phyloP scores from a whole-genome alignment of 2,329 filamentous ascomycete species.

The Aspergillus fumigatiaffinis region DNA sequence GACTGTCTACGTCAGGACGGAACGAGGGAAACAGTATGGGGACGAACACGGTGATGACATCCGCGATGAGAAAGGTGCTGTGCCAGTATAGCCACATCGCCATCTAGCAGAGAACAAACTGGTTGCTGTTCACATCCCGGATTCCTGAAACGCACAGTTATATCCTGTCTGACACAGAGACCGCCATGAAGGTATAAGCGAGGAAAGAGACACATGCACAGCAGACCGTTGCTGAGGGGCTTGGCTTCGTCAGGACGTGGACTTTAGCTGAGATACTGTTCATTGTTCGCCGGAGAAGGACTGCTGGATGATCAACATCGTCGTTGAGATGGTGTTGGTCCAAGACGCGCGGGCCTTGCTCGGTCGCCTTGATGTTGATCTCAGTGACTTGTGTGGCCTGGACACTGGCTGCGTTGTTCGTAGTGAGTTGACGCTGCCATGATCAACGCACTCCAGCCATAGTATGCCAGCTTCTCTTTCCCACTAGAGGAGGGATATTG shows the following conservation, averaged over 20 bases:
- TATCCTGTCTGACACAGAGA: slow-evolving; percentile 6
- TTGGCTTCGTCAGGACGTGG: slow-evolving; percentile 8
- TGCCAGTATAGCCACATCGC: no score
- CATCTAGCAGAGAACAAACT: no score
- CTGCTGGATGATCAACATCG: slow-evolving; percentile 40
- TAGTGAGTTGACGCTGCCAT: slow-evolving; percentile 18
- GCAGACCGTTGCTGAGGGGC: not conserved
- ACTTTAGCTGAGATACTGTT: slow-evolving; percentile 37
- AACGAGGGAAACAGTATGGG: no score
- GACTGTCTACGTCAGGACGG: no score
- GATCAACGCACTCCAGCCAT: slow-evolving; percentile 21
- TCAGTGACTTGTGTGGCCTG: slow-evolving; percentile 18
- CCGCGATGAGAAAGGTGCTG: no score
- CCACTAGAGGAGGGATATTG: slow-evolving; percentile 26
- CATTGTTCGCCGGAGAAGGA: slow-evolving; percentile 45
- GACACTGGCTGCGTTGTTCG: slow-evolving; percentile 2
- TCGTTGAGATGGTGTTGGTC: slow-evolving; percentile 41
- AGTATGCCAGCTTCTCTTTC: slow-evolving; percentile 27
- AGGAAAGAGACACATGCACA: slow-evolving; percentile 8
- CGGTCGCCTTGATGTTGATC: slow-evolving; percentile 35
- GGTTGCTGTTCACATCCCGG: no score
- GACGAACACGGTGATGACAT: no score
- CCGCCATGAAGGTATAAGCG: slow-evolving; percentile 4
- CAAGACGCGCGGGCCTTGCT: slow-evolving; percentile 34
- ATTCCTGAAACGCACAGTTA: no score